Evolutionary conservation across 1,284 basidiomycete genomes (phyloP).

Genomic region (Schizophyllum amplum): DNA sequence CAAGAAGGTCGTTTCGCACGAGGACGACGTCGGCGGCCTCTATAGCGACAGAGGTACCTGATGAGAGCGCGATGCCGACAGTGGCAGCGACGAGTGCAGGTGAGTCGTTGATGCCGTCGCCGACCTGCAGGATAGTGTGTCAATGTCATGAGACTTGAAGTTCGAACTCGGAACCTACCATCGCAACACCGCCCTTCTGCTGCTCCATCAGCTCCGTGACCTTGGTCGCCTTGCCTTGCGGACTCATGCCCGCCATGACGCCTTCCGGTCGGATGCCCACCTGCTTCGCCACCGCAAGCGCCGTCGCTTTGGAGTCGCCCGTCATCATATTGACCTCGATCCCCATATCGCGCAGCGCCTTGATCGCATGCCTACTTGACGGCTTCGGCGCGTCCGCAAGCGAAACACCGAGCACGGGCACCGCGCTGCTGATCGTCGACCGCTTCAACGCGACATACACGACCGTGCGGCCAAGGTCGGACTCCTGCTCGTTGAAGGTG

Average conservation of each 20-base stretch:
- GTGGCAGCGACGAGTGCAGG: constrained; percentile 93
- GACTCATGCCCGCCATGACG: constrained; percentile 86
- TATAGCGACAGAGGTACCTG: constrained; percentile 94
- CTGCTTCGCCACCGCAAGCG: constrained; percentile 77
- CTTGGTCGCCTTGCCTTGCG: constrained; percentile 84
- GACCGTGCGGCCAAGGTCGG: constrained; percentile 69
- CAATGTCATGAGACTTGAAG: constrained; percentile 3
- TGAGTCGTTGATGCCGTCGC: constrained; percentile 98
- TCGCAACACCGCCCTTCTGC: constrained; percentile 70
- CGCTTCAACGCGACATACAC: constrained; percentile 68
- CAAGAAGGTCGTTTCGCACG: constrained; percentile 92
- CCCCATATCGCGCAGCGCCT: constrained; percentile 77
- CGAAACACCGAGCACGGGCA: constrained; percentile 65
- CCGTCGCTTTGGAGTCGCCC: constrained; percentile 79
- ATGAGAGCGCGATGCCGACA: constrained; percentile 92
- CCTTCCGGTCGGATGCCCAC: constrained; percentile 76
- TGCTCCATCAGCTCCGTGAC: constrained; percentile 73
- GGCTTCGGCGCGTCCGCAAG: constrained; percentile 81
- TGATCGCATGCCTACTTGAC: constrained; percentile 75
- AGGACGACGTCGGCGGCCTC: constrained; percentile 98
- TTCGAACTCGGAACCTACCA: constrained; percentile 51
- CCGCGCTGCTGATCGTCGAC: constrained; percentile 27
- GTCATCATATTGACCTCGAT: constrained; percentile 90
- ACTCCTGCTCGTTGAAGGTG: constrained; percentile 62
- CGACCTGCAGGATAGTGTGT: constrained; percentile 52